phyloP scores from a whole-genome alignment of 2,329 filamentous ascomycete genomes.

The Didymella exigua region DNA sequence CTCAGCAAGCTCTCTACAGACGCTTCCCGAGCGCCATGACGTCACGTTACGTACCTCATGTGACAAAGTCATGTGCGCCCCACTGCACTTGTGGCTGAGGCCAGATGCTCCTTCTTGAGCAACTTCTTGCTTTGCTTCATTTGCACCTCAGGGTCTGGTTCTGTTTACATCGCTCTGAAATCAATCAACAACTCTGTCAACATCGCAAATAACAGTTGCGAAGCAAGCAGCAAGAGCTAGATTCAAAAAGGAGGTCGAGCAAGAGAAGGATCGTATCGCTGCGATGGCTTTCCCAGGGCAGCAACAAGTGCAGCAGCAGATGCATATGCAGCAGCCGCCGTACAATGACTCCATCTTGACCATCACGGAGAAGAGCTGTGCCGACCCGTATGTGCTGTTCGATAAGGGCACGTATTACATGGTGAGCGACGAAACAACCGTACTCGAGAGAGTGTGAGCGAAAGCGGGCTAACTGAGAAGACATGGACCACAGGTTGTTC shows the following conservation, averaged over 20 bases:
- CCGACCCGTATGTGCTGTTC: conserved; percentile 54
- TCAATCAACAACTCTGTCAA: background rate
- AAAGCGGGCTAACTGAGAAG: conserved; percentile 6
- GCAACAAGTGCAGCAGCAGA: conserved; percentile 15
- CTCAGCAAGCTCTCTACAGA: background rate
- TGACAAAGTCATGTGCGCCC: conserved; percentile 15
- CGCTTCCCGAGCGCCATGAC: conserved; percentile 8
- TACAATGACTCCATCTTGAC: conserved; percentile 51
- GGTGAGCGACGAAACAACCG: conserved; percentile 22
- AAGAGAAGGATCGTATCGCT: background rate
- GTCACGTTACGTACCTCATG: conserved; percentile 17
- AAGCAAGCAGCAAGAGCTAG: background rate
- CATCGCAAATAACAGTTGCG: background rate
- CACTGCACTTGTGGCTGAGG: conserved; percentile 1
- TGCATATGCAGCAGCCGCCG: conserved; percentile 29
- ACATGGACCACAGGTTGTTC: conserved; percentile 54
- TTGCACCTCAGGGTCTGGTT: background rate
- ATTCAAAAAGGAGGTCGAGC: background rate
- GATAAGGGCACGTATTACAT: conserved; percentile 54
- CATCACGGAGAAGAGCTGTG: conserved; percentile 49
- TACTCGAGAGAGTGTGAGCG: too few relatives aligned
- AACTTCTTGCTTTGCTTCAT: background rate
- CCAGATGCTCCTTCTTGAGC: background rate
- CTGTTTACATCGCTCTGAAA: background rate
- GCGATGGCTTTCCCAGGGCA: conserved; percentile 22